phyloP scores from a whole-genome alignment of 2,329 filamentous ascomycete species.

The Trichoderma gracile region DNA sequence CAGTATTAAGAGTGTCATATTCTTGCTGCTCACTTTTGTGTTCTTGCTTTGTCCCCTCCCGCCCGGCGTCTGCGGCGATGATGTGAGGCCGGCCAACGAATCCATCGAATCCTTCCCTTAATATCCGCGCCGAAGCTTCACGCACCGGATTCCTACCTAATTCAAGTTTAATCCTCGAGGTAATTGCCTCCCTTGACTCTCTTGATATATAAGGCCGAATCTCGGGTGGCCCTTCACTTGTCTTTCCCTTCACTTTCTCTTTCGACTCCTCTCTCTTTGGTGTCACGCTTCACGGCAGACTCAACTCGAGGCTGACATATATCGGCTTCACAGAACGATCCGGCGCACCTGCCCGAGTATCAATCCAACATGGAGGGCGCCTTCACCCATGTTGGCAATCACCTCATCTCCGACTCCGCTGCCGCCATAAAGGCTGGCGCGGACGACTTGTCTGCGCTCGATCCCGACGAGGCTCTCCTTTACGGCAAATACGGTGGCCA shows the following conservation, averaged over 20 bases:
- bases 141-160: conserved; percentile 23
- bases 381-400: conserved; percentile 85
- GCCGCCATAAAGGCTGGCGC: conserved; percentile 85
- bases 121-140: conserved; percentile 34
- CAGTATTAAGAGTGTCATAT: neutral
- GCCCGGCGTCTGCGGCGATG: conserved; percentile 40
- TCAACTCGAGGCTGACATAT: conserved; percentile 5
- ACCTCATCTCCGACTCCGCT: conserved; percentile 79
- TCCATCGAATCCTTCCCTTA: conserved; percentile 35
- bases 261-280: neutral
- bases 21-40: neutral
- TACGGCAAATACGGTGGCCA: conserved; percentile 67
- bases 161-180: neutral
- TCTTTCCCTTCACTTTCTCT: neutral
- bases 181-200: neutral
- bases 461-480: conserved; percentile 78
- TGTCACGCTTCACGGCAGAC: neutral
- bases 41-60: conserved; percentile 15
- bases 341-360: conserved; percentile 20
- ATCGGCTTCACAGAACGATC: conserved; percentile 9
- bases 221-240: neutral
- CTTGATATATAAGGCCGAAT: neutral
- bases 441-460: conserved; percentile 70
- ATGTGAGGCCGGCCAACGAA: conserved; percentile 41
- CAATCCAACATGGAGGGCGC: conserved; percentile 72